These are phyloP conservation scores for Trichosanthes cucumerina DNA, from an alignment of 306 rosid species.

Conservation along the genomic window DNA sequence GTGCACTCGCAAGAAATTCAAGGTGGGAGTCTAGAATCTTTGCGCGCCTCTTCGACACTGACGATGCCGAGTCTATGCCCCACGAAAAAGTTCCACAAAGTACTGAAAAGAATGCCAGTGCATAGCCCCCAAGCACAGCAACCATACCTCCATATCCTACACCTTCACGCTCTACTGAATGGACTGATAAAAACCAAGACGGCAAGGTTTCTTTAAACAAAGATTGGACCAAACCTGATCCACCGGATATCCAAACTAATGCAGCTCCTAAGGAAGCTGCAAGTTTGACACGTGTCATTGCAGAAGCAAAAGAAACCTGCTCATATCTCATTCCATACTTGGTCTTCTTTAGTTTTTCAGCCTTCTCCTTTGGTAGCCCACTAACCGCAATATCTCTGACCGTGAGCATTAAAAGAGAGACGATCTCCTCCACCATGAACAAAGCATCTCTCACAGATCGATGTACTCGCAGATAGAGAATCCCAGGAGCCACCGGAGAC, in stretches of 20 bases:
- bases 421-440: conserved; percentile 60
- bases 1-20: conserved; percentile 54
- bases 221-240: conserved; percentile 50
- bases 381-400: conserved; percentile 61
- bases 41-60: conserved; percentile 42
- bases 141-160: conserved; percentile 48
- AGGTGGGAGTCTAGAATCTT: conserved; percentile 47
- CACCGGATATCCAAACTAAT: conserved; percentile 83
- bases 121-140: conserved; percentile 66
- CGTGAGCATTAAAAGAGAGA: conserved; percentile 59
- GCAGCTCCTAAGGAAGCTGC: conserved; percentile 87
- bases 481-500: conserved; percentile 84
- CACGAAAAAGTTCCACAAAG: conserved; percentile 66
- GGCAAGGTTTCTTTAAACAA: conserved; percentile 70
- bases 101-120: conserved; percentile 66
- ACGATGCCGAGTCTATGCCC: conserved; percentile 46
- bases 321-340: conserved; percentile 58
- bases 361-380: conserved; percentile 40
- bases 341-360: conserved; percentile 43
- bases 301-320: conserved; percentile 61
- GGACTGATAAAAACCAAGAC: conserved; percentile 64
- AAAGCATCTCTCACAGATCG: conserved; percentile 60
- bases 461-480: conserved; percentile 66
- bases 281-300: conserved; percentile 56
- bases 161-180: conserved; percentile 31